Evolutionary conservation across 257 asterid species (phyloP), one percentile per base, ranked within the genome.

Genomic region (Lycium barbarum): DNA sequence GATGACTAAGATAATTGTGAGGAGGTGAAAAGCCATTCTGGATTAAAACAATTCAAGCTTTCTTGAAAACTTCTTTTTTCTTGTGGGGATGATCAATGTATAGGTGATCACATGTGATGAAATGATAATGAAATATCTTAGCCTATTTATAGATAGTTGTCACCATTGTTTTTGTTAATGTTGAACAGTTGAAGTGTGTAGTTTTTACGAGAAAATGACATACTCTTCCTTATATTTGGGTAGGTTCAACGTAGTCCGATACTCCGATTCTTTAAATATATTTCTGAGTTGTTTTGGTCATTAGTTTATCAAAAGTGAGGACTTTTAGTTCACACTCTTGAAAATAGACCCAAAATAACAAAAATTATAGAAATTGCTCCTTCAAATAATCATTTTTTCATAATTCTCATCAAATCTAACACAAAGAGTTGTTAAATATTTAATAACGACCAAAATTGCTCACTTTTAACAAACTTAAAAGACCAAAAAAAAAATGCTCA

Each of bases 101-200:
- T 1, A 76, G 43, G 8, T 49, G 57, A 76, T 51, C 2, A 51
- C 11, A 51, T 0, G 14, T 15, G 59, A 76, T 51, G 45, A 3
- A 51, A 13, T 12, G 8, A 38, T 26, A 51, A 43, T 22, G 43
- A 3, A 51, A 74, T 22, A 22, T 22, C 20, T 74, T n/a, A 20
- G 7, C 47, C 14, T 76, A 76, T 76, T 51, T 7, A 76, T 22
- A 76, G 45, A 51, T 26, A 76, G 13, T 76, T 51, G 63, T 49
- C 45, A 49, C 4, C 9, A 12, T 20, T 22, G 33, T 55, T 55
- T 5, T 55, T 40, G 45, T 40, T 40, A 40, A 40, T 43, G 57
- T 71, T 71, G n/a, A n/a, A n/a, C n/a, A n/a, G n/a, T n/a, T n/a
- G 79, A 71, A 18, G 57, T 71, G 43, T 26, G 43, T 65, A 65